phyloP scores from a whole-genome alignment of 2,329 filamentous ascomycete species.

The Diaporthe vexans region DNA sequence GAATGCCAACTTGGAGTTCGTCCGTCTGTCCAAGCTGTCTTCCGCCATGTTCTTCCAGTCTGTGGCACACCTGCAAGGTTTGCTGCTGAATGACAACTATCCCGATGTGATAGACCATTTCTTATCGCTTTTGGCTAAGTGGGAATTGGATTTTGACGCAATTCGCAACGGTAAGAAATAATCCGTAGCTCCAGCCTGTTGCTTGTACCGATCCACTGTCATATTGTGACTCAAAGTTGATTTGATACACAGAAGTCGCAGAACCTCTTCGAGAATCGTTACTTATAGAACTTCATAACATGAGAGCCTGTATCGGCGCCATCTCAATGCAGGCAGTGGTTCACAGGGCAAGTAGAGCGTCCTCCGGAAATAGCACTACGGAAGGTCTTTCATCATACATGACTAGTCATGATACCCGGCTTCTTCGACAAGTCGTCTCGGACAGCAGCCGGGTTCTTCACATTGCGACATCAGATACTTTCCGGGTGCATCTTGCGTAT shows the following conservation, averaged over 20 bases:
- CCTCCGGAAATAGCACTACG: not conserved
- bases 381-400: not conserved
- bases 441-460: slow-evolving; percentile 2
- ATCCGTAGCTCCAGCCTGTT: too few relatives aligned
- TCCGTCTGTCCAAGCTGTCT: not conserved
- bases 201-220: not conserved
- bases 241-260: not conserved
- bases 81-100: not conserved
- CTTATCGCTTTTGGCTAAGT: not conserved
- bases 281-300: not conserved
- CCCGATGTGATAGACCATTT: not conserved
- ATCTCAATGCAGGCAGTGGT: slow-evolving; percentile 9
- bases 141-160: not conserved
- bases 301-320: not conserved
- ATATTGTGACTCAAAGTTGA: not conserved
- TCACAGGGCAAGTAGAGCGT: not conserved
- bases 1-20: not conserved
- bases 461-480: not conserved
- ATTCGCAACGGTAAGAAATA: not conserved
- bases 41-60: not conserved
- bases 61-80: not conserved
- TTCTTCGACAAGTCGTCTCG: not conserved
- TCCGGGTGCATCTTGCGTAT: not conserved
- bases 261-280: not conserved
- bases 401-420: not conserved